Base-by-base conservation (phyloP, 2,329 filamentous ascomycete species). In the Venturia asperata region DNA sequence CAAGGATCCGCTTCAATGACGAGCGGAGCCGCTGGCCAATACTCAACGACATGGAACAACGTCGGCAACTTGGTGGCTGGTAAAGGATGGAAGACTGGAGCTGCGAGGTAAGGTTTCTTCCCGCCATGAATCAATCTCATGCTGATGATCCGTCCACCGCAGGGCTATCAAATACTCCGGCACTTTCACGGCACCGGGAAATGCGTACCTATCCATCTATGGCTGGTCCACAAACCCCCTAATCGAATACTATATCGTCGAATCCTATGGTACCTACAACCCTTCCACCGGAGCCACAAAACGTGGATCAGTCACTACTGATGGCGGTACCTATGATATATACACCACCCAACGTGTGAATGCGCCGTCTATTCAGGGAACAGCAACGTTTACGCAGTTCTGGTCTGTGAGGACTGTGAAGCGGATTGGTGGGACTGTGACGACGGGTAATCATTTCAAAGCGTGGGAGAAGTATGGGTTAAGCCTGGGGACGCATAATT, bases 201-300 rank as follows among this genome's bases (percentile, higher is more conserved):
- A 83, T 75, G 71, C 71, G 27, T 85, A 85, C 71, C 77, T 86
- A 17, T 74, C 82, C 15, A 72, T 85, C n/a, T 85, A 85, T 70
- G 83, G 83, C 60, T 86, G 83, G 82, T 82, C 80, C 1, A 75
- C 71, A 27, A 78, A 77, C 70, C 81, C 81, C 0, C 74, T 83
- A n/a, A 76, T 84, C 70, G 83, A 85, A 69, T 85, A 84, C 75
- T 85, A 85, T 74, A 80, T 85, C 66, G 77, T 85, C 68, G 83
- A 85, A 67, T 73, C 77, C 17, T 81, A 79, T 70, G 81, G 80
- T 67, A 77, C 77, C 52, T 80, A 83, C 70, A 77, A 81, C 58
- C 80, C 81, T 1, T 30, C n/a, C 17, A 61, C 13, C 15, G 42
- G 42, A 11, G 42, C 27, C 4, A 78, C 78, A 66, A 56, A 56